Percentiles rank a stretch among this genome's conserved stretches.
Evolutionary conservation across 208 protist genomes (phyloP).

Genomic region (Herpetomonas muscarum): DNA sequence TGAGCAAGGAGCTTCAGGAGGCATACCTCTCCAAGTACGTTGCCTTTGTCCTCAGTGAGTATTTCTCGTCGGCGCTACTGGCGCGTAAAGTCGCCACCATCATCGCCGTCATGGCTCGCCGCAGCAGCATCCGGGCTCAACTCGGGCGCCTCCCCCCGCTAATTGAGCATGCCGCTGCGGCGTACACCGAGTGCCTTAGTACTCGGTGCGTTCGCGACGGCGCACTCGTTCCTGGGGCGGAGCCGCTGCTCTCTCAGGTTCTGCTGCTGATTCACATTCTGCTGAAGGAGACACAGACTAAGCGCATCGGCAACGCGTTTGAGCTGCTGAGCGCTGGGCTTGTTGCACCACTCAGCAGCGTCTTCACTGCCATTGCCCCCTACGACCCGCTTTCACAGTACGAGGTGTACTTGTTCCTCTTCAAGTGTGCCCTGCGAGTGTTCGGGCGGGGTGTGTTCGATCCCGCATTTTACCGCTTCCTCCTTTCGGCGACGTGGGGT

Average conservation of each 20-base stretch:
- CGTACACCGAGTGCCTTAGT: constrained; percentile 19
- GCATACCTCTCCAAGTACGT: constrained; percentile 36
- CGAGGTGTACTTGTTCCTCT: constrained; percentile 46
- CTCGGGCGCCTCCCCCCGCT: constrained; percentile 32
- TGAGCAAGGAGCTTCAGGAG: constrained; percentile 29
- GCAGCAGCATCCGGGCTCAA: constrained; percentile 21
- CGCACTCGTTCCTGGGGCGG: background rate
- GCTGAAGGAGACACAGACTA: constrained; percentile 57
- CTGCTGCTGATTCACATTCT: constrained; percentile 64
- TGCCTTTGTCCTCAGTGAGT: constrained; percentile 23
- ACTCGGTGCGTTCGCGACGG: background rate
- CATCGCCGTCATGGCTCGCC: constrained; percentile 54
- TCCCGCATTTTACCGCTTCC: constrained; percentile 42
- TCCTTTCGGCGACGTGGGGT: constrained; percentile 45
- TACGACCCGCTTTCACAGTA: constrained; percentile 15
- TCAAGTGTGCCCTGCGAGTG: constrained; percentile 71
- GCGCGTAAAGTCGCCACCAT: constrained; percentile 54
- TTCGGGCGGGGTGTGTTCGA: constrained; percentile 75
- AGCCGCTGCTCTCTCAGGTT: constrained; percentile 19
- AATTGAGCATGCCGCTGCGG: constrained; percentile 21
- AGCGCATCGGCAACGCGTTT: constrained; percentile 49
- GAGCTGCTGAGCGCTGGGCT: constrained; percentile 30
- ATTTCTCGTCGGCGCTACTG: constrained; percentile 25
- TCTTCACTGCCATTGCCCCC: constrained; percentile 35
- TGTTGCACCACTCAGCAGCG: constrained; percentile 37